phyloP scores from a whole-genome alignment of 139 green algal genomes.

The Chlamydomonas urium region DNA sequence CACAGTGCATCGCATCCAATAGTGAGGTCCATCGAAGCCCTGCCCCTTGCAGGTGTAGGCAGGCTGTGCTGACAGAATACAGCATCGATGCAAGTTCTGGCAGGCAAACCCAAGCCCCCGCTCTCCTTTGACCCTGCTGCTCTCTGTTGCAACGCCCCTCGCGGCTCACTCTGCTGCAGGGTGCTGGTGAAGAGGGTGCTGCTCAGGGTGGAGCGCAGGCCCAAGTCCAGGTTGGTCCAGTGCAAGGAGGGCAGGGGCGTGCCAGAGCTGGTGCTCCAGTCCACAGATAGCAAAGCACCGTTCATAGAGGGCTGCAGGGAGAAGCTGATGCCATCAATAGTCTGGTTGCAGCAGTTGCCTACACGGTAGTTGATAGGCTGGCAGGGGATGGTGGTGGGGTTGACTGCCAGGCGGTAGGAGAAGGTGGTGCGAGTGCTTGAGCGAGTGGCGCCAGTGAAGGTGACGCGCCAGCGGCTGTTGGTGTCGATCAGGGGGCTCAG shows the following conservation, averaged over 20 bases:
- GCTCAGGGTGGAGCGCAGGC: not conserved
- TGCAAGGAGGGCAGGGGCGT: not conserved
- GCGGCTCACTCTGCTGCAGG: too few species aligned
- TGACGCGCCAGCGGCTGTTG: slow-evolving; percentile 26
- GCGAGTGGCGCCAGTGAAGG: not conserved
- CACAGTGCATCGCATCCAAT: too few species aligned
- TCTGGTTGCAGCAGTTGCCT: slow-evolving; percentile 40
- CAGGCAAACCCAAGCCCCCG: too few species aligned
- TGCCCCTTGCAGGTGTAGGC: too few species aligned
- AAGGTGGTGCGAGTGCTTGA: not conserved
- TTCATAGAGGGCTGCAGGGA: not conserved
- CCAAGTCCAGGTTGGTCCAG: not conserved
- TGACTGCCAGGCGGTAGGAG: not conserved
- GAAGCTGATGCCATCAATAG: slow-evolving; percentile 24
- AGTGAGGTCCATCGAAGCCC: too few species aligned
- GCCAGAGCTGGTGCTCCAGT: not conserved
- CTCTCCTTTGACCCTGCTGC: too few species aligned
- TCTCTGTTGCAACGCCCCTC: too few species aligned
- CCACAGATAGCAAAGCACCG: not conserved
- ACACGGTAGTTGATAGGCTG: slow-evolving; percentile 22
- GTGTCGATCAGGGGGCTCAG: slow-evolving; percentile 30
- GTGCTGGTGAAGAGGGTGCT: not conserved
- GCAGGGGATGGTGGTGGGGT: slow-evolving; percentile 8
- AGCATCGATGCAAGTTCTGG: too few species aligned
- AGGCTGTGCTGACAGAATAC: too few species aligned